A percentile compares a stretch with the other conserved stretches of the same genome.
Evolutionary conservation across 192 early-diverging fungal species (phyloP).

Genomic region (Entophlyctis luteolus): DNA sequence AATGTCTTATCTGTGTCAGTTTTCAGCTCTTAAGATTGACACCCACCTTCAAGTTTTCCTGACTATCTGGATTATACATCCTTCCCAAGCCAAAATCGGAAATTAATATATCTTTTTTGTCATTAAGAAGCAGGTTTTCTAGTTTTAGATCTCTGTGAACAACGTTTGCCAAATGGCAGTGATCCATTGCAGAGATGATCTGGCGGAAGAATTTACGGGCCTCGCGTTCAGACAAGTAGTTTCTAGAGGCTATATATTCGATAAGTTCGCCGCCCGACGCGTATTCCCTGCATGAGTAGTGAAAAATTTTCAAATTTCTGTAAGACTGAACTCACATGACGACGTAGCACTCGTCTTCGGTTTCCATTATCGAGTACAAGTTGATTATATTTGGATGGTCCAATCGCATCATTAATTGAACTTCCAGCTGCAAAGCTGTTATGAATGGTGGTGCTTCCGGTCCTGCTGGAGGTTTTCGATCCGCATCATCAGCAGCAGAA

Average conservation of each 20-base stretch:
- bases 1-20: constrained; percentile 47
- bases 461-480: constrained; percentile 1
- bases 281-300: constrained; percentile 61
- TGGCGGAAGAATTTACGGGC: constrained; percentile 58
- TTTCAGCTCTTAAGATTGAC: not conserved
- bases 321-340: constrained; percentile 50
- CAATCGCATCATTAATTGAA: constrained; percentile 58
- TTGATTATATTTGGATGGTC: constrained; percentile 63
- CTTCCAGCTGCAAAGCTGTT: constrained; percentile 49
- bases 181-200: constrained; percentile 60
- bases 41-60: constrained; percentile 50
- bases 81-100: constrained; percentile 62
- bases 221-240: constrained; percentile 48
- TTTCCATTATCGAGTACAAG: constrained; percentile 60
- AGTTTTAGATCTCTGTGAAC: constrained; percentile 61
- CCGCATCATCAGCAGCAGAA: constrained; percentile 6
- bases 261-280: constrained; percentile 60
- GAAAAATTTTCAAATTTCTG: not conserved
- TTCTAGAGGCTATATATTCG: constrained; percentile 51
- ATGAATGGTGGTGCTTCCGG: constrained; percentile 37
- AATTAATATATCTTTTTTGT: constrained; percentile 48
- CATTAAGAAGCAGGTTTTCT: constrained; percentile 55
- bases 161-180: constrained; percentile 59
- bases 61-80: constrained; percentile 41
- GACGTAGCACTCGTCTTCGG: constrained; percentile 59